These are phyloP conservation scores for Diaporthe citriasiana DNA, from an alignment of 2,329 filamentous ascomycete species.

Conservation along the genomic window DNA sequence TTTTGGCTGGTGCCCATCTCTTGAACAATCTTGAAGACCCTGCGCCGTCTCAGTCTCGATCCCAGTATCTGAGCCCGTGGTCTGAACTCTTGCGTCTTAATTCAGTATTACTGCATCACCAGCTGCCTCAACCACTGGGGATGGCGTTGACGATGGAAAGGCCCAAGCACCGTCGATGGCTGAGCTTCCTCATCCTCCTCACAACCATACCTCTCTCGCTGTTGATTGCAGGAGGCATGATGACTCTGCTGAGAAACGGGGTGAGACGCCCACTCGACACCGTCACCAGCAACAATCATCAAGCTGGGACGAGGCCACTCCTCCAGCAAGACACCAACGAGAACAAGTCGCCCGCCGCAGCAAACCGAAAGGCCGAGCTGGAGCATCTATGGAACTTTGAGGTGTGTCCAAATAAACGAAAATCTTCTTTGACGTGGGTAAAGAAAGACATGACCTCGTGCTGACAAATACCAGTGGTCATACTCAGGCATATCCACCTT, in stretches of 20 bases:
- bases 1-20: neutral
- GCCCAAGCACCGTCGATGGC: neutral
- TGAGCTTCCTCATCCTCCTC: neutral
- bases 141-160: neutral
- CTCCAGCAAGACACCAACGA: neutral
- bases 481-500: constrained; percentile 30
- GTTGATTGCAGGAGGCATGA: neutral
- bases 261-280: neutral
- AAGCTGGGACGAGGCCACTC: neutral
- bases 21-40: neutral
- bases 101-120: no score
- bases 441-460: neutral
- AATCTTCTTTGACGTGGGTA: neutral
- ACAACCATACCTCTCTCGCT: constrained; percentile 8
- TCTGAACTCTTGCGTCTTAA: no score
- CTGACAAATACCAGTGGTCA: constrained; percentile 1
- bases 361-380: neutral
- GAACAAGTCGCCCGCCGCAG: neutral
- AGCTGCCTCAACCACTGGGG: neutral
- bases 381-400: constrained; percentile 4
- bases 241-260: neutral
- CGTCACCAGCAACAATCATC: neutral
- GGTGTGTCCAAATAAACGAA: neutral
- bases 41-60: neutral
- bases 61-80: neutral